phyloP scores from a whole-genome alignment of 768 basidiomycete genomes.

The Rhizopogon roseolus region DNA sequence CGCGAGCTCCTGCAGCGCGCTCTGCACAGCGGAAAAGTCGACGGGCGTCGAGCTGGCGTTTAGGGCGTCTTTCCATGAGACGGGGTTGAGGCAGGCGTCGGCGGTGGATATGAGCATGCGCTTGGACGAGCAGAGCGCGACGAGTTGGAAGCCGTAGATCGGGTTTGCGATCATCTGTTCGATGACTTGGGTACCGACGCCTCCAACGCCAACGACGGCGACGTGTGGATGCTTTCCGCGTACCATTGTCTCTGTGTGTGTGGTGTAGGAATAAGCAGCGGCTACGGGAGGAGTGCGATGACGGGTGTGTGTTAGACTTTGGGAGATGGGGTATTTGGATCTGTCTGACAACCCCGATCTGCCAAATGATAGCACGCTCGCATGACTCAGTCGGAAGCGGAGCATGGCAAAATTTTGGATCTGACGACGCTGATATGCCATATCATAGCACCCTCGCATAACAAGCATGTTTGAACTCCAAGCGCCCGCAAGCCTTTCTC shows the following conservation, averaged over 20 bases:
- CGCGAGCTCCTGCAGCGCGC: slow-evolving; percentile 42
- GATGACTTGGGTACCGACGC: slow-evolving; percentile 88
- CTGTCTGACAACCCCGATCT: too few relatives aligned
- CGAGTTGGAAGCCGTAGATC: slow-evolving; percentile 54
- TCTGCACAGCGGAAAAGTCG: slow-evolving; percentile 35
- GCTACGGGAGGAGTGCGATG: background rate
- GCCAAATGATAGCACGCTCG: too few relatives aligned
- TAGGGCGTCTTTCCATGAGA: slow-evolving; percentile 45
- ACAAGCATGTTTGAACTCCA: background rate
- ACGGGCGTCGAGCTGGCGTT: slow-evolving; percentile 30
- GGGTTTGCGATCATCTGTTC: slow-evolving; percentile 71
- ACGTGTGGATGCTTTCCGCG: slow-evolving; percentile 40
- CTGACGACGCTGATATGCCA: too few relatives aligned
- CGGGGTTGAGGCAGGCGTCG: slow-evolving; percentile 33
- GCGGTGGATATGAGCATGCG: slow-evolving; percentile 50
- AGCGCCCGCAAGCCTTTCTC: background rate
- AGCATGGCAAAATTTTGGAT: background rate
- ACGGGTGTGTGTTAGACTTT: background rate
- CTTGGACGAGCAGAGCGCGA: slow-evolving; percentile 67
- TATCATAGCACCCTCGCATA: too few relatives aligned
- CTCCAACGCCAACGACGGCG: slow-evolving; percentile 86
- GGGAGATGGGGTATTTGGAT: background rate
- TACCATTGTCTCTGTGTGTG: background rate
- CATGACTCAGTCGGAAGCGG: background rate
- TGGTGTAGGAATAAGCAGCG: background rate